phyloP scores from a whole-genome alignment of 2,329 filamentous ascomycete genomes.

The Colletotrichum somersetense region DNA sequence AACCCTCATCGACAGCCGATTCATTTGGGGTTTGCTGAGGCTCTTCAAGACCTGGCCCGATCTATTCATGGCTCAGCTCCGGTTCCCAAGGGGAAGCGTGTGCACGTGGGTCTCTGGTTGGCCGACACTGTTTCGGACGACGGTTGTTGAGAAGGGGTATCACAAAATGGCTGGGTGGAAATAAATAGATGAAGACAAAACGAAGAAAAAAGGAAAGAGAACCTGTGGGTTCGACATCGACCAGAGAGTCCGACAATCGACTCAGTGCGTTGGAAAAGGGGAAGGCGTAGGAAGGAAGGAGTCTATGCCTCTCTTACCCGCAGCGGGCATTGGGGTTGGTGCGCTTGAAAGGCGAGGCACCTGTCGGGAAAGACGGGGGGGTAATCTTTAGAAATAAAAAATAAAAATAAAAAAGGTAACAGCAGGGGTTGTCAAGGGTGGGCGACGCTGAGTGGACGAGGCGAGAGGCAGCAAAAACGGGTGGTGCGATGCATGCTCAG shows the following conservation, averaged over 20 bases:
- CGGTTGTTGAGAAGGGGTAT: constrained; percentile 14
- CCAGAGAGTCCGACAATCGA: not conserved
- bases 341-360: constrained; percentile 32
- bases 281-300: not conserved
- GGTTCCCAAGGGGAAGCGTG: not conserved
- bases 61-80: constrained; percentile 16
- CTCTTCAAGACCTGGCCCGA: constrained; percentile 13
- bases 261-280: constrained; percentile 7
- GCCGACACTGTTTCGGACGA: constrained; percentile 18
- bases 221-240: constrained; percentile 44
- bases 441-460: constrained; percentile 20
- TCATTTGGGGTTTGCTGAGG: not conserved
- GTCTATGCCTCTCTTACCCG: constrained; percentile 7
- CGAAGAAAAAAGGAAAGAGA: constrained; percentile 25
- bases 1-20: constrained; percentile 24
- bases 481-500: constrained; percentile 21
- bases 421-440: constrained; percentile 21
- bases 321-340: constrained; percentile 33
- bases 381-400: no score
- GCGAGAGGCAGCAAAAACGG: not conserved
- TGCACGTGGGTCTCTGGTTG: constrained; percentile 48
- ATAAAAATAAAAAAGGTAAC: not conserved
- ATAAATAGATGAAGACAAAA: not conserved
- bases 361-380: not conserved
- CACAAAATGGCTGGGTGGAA: not conserved